Evolutionary conservation across 2,329 filamentous ascomycete genomes (phyloP).

Genomic region (Alternaria triticina): DNA sequence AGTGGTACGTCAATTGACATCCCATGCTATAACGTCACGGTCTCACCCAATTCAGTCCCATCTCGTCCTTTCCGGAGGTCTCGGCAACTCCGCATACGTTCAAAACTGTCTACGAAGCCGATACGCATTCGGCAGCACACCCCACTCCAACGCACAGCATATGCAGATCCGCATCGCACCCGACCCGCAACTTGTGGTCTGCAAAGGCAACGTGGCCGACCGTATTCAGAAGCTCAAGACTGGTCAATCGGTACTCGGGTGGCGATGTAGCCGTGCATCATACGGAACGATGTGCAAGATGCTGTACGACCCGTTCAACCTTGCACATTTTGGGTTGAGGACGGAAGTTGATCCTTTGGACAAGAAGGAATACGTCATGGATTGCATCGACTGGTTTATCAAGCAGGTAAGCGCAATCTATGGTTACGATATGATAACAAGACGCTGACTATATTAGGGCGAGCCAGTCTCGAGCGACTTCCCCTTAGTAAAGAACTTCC

Average conservation of each 20-base stretch:
- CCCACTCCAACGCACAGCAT: conserved; percentile 22
- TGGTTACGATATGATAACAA: too few species aligned
- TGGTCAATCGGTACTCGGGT: conserved; percentile 51
- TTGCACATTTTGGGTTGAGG: conserved; percentile 28
- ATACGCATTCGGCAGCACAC: conserved; percentile 33
- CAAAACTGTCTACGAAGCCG: conserved; percentile 41
- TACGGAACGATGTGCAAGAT: conserved; percentile 48
- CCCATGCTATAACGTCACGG: background rate
- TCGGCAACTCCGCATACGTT: conserved; percentile 52
- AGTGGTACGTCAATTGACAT: conserved; percentile 22
- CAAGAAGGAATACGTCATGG: conserved; percentile 43
- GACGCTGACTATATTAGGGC: conserved; percentile 25
- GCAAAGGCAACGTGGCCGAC: conserved; percentile 56
- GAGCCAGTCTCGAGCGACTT: conserved; percentile 26
- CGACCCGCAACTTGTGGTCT: conserved; percentile 62
- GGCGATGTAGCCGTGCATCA: conserved; percentile 44
- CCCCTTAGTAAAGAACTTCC: conserved; percentile 26
- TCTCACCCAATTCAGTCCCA: conserved; percentile 22
- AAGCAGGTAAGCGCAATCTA: conserved; percentile 17
- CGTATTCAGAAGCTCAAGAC: conserved; percentile 56
- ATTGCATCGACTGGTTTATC: conserved; percentile 48
- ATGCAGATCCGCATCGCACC: conserved; percentile 45
- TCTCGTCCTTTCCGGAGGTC: conserved; percentile 52
- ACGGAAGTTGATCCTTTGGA: conserved; percentile 37
- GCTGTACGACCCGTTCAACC: conserved; percentile 40